These are phyloP conservation scores for Ophiostoma sp. DNA, from an alignment of 2,329 filamentous ascomycete species.

Conservation along the genomic window DNA sequence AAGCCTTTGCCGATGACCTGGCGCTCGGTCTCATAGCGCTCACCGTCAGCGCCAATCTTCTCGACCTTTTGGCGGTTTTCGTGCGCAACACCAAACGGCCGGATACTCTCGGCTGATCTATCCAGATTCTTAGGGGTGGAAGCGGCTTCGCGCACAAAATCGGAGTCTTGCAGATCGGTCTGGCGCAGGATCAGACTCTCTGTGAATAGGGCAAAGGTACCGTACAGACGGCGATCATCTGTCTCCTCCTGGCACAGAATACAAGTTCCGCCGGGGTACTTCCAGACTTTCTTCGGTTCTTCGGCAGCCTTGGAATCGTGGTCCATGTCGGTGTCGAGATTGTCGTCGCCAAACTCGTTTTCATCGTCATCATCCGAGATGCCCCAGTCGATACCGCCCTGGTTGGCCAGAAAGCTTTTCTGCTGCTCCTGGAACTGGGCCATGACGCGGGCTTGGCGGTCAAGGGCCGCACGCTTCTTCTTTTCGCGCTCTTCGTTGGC, in stretches of 20 bases:
- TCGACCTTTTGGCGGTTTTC: slow-evolving; percentile 75
- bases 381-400: slow-evolving; percentile 83
- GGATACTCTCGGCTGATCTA: slow-evolving; percentile 71
- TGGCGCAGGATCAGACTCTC: slow-evolving; percentile 82
- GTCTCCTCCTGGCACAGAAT: slow-evolving; percentile 96
- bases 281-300: slow-evolving; percentile 67
- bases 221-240: slow-evolving; percentile 80
- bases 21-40: slow-evolving; percentile 65
- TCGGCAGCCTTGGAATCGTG: slow-evolving; percentile 47
- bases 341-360: slow-evolving; percentile 5
- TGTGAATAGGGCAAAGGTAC: slow-evolving; percentile 84
- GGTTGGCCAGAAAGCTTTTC: slow-evolving; percentile 86
- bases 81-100: slow-evolving; percentile 85
- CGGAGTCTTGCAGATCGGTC: slow-evolving; percentile 74
- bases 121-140: slow-evolving; percentile 78
- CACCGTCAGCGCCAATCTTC: slow-evolving; percentile 68
- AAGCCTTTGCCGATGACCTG: slow-evolving; percentile 89
- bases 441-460: slow-evolving; percentile 90
- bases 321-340: slow-evolving; percentile 8
- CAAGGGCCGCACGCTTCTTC: slow-evolving; percentile 86
- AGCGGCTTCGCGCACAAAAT: slow-evolving; percentile 77
- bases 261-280: slow-evolving; percentile 87
- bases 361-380: slow-evolving; percentile 67
- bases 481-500: slow-evolving; percentile 66
- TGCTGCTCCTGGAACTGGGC: slow-evolving; percentile 97